phyloP scores from a whole-genome alignment of 495 filamentous ascomycete genomes.

The Immersiella caudata region DNA sequence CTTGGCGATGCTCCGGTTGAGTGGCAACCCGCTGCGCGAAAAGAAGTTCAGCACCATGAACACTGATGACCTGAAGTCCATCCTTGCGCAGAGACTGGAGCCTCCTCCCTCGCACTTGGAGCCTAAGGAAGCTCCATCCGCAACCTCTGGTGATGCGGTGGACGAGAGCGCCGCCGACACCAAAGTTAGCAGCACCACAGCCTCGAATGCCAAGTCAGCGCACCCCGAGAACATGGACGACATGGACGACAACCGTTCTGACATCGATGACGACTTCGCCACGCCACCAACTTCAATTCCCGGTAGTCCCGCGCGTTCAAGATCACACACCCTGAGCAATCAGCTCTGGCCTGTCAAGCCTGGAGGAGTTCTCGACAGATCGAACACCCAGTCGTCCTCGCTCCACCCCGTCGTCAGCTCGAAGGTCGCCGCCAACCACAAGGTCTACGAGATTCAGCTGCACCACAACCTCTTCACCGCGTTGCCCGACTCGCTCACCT shows the following conservation, averaged over 20 bases:
- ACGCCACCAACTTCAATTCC: conserved; percentile 56
- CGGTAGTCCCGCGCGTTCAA: conserved; percentile 45
- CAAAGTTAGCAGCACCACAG: background rate
- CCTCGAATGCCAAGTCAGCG: background rate
- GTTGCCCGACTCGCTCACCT: conserved; percentile 68
- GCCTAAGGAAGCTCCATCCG: conserved; percentile 10
- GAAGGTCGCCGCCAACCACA: conserved; percentile 50
- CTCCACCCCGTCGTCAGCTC: conserved; percentile 56
- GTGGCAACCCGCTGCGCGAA: conserved; percentile 85
- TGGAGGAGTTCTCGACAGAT: conserved; percentile 74
- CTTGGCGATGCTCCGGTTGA: conserved; percentile 70
- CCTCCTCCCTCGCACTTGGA: conserved; percentile 46
- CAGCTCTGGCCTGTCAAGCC: conserved; percentile 65
- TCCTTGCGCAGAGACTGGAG: conserved; percentile 69
- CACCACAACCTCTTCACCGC: conserved; percentile 73
- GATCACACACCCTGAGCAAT: conserved; percentile 43
- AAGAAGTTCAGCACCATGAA: conserved; percentile 79
- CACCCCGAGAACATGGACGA: conserved; percentile 34
- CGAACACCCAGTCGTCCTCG: conserved; percentile 61
- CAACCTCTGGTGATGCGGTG: background rate
- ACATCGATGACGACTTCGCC: conserved; percentile 73
- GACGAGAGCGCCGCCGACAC: background rate
- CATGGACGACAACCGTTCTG: conserved; percentile 53
- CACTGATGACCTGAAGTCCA: conserved; percentile 79
- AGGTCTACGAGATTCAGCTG: conserved; percentile 61